Evolutionary conservation across 2,329 filamentous ascomycete species (phyloP), one percentile per base, ranked within the genome.

Genomic region (Metarhizium anisopliae): DNA sequence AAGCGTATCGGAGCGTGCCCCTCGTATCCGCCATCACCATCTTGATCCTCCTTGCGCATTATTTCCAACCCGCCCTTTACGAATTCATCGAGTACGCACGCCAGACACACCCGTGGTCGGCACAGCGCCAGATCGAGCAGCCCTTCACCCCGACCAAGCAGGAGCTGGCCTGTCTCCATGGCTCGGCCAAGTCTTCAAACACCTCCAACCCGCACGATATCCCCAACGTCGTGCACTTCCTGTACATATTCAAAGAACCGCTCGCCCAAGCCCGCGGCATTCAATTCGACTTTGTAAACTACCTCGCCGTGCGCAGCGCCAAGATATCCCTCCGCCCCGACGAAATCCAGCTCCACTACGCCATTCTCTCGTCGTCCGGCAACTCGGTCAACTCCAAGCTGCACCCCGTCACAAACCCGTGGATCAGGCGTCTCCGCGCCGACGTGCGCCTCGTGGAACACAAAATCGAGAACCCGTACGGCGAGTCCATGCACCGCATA

Each of bases 281-380:
- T 3, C 53, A 59, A 45, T 59, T 61, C 45, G 56, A 54, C 45
- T 59, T 59, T 18, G 29, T 61, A 36, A 55, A 35, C 45, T 59
- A 59, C 40, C 53, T 61, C 10, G 53, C 59, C 6, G 55, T 61
- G 13, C 59, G 59, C 35, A 59, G 59, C 54, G 59, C 58, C 53
- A 52, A 59, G 38, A 50, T 59, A 11, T 57, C 56, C 4, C 40
- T 61, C 11, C 52, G 54, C 18, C 58, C 56, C 2, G 40, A 53
- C 8, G 32, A 6, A 6, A 30, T 57, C 16, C 50, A 56, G 30
- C 30, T 61, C 4, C 58, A 59, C 52, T 59, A 58, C 38, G 56
- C 53, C 10, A 52, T 54, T 38, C 50, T 50, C 6, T 20, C 47
- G 10, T 6, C 53, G 11, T 45, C 50, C 51, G 55, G 55, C 43